A percentile compares a stretch with the other conserved stretches of the same genome.
Evolutionary conservation across 495 filamentous ascomycete genomes (phyloP).

Genomic region (Astrocystis sublimbata): DNA sequence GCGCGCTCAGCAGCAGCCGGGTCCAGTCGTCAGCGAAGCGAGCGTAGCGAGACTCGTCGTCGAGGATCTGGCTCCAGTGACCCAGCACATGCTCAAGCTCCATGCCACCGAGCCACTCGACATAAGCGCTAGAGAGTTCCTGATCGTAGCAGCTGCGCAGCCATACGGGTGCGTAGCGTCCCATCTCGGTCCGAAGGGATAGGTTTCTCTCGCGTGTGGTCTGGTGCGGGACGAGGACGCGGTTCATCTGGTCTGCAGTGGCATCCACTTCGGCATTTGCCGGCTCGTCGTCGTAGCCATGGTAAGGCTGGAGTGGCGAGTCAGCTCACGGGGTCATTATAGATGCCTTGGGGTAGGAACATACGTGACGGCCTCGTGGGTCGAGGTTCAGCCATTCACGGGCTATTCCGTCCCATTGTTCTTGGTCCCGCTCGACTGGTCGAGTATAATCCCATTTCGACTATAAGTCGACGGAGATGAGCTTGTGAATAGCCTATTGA

Average conservation of each 20-base stretch:
- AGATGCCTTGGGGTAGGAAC: neutral
- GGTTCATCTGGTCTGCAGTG: conserved; percentile 8
- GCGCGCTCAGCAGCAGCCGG: neutral
- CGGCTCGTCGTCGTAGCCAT: neutral
- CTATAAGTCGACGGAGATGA: neutral
- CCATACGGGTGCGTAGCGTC: neutral
- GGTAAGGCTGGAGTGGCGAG: neutral
- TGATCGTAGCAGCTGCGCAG: conserved; percentile 9
- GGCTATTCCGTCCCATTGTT: conserved; percentile 13
- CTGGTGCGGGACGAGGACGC: conserved; percentile 10
- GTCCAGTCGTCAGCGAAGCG: conserved; percentile 1
- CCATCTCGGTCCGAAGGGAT: neutral
- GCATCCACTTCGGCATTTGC: neutral
- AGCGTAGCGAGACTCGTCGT: conserved; percentile 1
- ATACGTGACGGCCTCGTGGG: conserved; percentile 10
- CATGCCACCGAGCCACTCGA: neutral
- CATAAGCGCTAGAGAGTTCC: conserved; percentile 2
- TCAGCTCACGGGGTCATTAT: neutral
- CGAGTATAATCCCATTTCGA: conserved; percentile 2
- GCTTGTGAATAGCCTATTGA: neutral
- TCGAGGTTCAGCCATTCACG: conserved; percentile 5
- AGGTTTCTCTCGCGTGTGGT: conserved; percentile 3
- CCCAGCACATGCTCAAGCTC: neutral
- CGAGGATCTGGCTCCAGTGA: neutral
- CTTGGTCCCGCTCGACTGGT: conserved; percentile 10